These are phyloP conservation scores for Lactarius hatsudake DNA, from an alignment of 768 basidiomycete genomes.

Conservation along the genomic window DNA sequence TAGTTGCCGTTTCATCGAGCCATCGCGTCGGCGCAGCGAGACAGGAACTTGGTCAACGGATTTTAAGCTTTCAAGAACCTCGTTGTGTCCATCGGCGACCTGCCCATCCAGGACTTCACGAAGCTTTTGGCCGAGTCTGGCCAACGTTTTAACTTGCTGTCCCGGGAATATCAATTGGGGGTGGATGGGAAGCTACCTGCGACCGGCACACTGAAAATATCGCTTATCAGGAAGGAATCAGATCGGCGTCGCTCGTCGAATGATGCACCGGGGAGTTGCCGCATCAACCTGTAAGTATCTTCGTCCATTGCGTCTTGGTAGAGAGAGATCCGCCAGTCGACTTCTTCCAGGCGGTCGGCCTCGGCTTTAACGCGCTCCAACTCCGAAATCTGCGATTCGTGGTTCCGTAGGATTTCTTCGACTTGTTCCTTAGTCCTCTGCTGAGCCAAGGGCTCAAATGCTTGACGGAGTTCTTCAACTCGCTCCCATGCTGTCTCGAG, in stretches of 20 bases:
- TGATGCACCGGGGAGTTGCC: neutral
- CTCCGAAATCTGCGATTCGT: neutral
- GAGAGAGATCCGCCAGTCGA: neutral
- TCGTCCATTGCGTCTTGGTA: neutral
- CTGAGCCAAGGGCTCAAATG: neutral
- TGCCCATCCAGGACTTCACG: neutral
- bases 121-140: neutral
- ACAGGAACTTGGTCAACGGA: neutral
- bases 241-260: neutral
- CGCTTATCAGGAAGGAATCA: neutral
- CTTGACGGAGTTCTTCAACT: neutral
- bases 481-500: neutral
- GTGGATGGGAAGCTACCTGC: no score
- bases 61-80: neutral
- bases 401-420: neutral
- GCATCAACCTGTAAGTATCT: neutral
- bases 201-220: no score
- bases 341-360: no score
- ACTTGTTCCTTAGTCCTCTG: neutral
- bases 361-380: neutral
- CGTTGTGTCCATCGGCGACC: neutral
- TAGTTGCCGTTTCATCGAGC: neutral
- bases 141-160: neutral
- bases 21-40: no score
- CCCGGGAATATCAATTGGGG: neutral